Evolutionary conservation across 2,329 filamentous ascomycete species (phyloP).

Genomic region (Teratosphaeriaceae sp.): DNA sequence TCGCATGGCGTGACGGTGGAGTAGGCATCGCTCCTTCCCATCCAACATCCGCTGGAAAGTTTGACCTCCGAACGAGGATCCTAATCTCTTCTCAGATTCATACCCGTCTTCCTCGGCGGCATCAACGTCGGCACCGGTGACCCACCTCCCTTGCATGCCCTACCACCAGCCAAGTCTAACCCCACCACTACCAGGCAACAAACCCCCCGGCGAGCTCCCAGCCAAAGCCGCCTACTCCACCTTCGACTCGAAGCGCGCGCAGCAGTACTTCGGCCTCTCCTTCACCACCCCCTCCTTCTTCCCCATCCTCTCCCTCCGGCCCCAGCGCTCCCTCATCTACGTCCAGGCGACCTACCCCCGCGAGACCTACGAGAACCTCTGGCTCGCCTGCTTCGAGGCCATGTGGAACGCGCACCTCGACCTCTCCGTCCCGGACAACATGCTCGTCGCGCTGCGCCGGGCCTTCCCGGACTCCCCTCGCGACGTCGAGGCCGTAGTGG

Average conservation of each 20-base stretch:
- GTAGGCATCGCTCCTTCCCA: too few relatives aligned
- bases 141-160: too few relatives aligned
- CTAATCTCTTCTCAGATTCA: too few relatives aligned
- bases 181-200: neutral
- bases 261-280: constrained; percentile 1
- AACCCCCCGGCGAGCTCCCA: constrained; percentile 2
- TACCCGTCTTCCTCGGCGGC: constrained; percentile 4
- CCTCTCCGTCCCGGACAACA: constrained; percentile 2
- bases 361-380: neutral
- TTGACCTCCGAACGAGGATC: too few relatives aligned
- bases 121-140: neutral
- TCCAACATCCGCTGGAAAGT: too few relatives aligned
- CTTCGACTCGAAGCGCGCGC: constrained; percentile 1
- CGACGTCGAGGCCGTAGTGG: neutral
- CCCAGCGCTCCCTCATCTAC: constrained; percentile 2
- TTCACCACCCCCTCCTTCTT: constrained; percentile 1
- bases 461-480: neutral
- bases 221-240: neutral
- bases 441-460: neutral
- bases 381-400: neutral
- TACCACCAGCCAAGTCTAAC: neutral
- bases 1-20: neutral
- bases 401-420: constrained; percentile 2
- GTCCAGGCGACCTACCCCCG: neutral
- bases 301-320: constrained; percentile 2